Evolutionary conservation across 2,329 filamentous ascomycete genomes (phyloP).

Genomic region (Parascedosporium putredinis): DNA sequence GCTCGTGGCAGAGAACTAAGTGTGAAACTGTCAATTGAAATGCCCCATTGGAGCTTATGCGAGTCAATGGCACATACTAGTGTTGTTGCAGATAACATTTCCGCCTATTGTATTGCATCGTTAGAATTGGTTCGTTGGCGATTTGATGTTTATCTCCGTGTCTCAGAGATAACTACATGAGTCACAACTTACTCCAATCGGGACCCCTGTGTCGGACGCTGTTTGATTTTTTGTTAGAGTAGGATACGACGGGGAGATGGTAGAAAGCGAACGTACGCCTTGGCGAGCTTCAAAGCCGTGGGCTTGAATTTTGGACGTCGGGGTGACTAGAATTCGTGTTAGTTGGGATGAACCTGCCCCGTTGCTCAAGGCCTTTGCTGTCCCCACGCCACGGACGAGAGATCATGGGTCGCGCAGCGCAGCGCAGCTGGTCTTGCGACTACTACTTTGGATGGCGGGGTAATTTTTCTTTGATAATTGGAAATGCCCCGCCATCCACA

Average conservation of each 20-base stretch:
- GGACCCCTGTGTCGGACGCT: conserved; percentile 93
- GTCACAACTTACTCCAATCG: conserved; percentile 78
- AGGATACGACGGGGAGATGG: not conserved
- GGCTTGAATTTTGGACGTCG: conserved; percentile 96
- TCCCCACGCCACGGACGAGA: too few species aligned
- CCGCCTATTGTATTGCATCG: conserved; percentile 56
- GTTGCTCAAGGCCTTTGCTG: too few species aligned
- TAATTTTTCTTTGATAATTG: conserved; percentile 6
- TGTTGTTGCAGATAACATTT: conserved; percentile 80
- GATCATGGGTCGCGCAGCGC: too few species aligned
- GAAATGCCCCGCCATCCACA: conserved; percentile 8
- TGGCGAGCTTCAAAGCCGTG: conserved; percentile 82
- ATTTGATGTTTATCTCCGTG: too few species aligned
- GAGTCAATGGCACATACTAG: conserved; percentile 50
- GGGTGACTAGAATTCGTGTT: conserved; percentile 53
- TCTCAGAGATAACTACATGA: conserved; percentile 7
- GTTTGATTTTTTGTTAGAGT: conserved; percentile 10
- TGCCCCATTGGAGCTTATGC: not conserved
- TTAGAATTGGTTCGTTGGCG: too few species aligned
- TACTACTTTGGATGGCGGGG: conserved; percentile 4
- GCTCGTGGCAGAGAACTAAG: conserved; percentile 87
- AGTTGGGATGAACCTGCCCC: too few species aligned
- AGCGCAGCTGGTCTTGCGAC: not conserved
- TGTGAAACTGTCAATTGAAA: not conserved
- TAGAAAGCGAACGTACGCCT: conserved; percentile 57